Conservation (phyloP, 2,329 filamentous ascomycete species). For the Talaromyces piceae region DNA sequence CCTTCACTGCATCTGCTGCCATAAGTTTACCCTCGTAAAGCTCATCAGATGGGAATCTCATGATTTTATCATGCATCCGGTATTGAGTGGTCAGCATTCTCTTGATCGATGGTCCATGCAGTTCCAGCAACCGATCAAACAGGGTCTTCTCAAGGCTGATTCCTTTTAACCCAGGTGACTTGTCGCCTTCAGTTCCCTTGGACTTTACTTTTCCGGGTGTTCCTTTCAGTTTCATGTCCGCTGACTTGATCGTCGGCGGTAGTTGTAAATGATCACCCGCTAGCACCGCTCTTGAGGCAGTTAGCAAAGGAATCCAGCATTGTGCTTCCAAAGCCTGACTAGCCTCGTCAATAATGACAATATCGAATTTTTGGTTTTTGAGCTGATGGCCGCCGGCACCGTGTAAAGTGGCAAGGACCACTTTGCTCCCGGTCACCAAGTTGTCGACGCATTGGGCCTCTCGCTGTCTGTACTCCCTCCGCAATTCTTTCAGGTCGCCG, state of each 20-base stretch:
- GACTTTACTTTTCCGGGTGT: conserved; percentile 36
- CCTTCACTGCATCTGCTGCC: conserved; percentile 71
- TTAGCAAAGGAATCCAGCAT: conserved; percentile 86
- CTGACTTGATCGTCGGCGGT: conserved; percentile 86
- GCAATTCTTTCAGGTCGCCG: conserved; percentile 71
- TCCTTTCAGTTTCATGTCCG: conserved; percentile 27
- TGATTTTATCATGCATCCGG: conserved; percentile 94
- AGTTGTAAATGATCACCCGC: conserved; percentile 93
- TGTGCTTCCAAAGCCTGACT: conserved; percentile 94
- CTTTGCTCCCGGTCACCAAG: conserved; percentile 68
- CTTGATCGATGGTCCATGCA: conserved; percentile 80
- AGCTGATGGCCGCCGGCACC: conserved; percentile 82
- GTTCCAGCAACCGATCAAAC: conserved; percentile 75
- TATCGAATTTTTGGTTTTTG: conserved; percentile 73
- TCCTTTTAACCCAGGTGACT: conserved; percentile 30
- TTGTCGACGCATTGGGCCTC: conserved; percentile 74
- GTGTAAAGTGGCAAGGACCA: conserved; percentile 87
- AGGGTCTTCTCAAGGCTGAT: conserved; percentile 77
- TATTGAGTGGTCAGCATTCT: conserved; percentile 95
- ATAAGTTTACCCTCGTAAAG: conserved; percentile 77
- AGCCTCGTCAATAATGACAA: conserved; percentile 92
- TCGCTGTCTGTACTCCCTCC: conserved; percentile 80
- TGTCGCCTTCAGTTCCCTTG: conserved; percentile 22
- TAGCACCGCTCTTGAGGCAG: conserved; percentile 74
- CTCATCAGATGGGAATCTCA: conserved; percentile 85